These are phyloP conservation scores for Penicillium paxilli DNA, from an alignment of 495 filamentous ascomycete genomes.

Conservation along the genomic window DNA sequence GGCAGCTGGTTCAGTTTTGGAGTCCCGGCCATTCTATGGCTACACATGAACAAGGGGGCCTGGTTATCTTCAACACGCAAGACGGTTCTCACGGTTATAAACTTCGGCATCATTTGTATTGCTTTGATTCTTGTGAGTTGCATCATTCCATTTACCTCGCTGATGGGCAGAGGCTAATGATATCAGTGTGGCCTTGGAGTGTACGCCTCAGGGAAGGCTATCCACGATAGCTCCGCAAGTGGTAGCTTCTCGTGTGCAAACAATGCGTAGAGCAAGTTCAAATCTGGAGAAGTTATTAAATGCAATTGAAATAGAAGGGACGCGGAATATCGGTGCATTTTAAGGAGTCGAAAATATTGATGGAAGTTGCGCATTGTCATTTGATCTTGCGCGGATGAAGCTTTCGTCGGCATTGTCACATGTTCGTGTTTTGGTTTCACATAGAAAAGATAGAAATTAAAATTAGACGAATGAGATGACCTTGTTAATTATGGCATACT, in stretches of 20 bases:
- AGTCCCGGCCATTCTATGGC: not conserved
- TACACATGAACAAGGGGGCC: not conserved
- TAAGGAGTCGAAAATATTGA: no score
- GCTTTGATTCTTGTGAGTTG: not conserved
- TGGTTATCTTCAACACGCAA: not conserved
- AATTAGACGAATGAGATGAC: no score
- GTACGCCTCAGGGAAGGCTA: not conserved
- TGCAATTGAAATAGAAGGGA: no score
- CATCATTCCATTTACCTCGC: not conserved
- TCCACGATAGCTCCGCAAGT: not conserved
- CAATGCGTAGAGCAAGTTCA: not conserved
- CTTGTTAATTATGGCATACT: no score
- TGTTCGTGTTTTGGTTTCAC: no score
- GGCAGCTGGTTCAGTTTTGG: constrained; percentile 46
- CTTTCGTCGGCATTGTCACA: no score
- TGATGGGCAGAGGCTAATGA: not conserved
- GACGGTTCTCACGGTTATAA: not conserved
- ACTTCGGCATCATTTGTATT: not conserved
- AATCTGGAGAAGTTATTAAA: no score
- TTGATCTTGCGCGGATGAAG: no score
- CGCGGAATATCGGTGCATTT: no score
- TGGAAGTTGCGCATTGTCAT: no score
- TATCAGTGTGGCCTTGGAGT: not conserved
- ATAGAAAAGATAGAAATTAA: no score
- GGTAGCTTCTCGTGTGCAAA: not conserved